These are phyloP conservation scores for Teratosphaeria gauchensis DNA, from an alignment of 2,329 filamentous ascomycete species.

Conservation along the genomic window DNA sequence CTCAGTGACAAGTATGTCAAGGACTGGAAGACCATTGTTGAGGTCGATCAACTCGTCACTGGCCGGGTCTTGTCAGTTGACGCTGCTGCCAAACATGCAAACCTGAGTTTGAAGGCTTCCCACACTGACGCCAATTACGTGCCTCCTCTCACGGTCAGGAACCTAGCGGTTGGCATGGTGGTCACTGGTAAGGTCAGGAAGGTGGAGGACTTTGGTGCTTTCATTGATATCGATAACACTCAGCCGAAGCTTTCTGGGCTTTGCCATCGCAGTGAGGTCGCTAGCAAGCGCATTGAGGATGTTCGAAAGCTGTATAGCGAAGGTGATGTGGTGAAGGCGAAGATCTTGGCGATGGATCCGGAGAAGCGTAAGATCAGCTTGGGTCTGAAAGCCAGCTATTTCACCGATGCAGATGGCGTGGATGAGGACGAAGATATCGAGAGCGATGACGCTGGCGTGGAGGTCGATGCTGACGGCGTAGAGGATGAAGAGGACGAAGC, in stretches of 20 bases:
- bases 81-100: slow-evolving; percentile 57
- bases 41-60: slow-evolving; percentile 81
- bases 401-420: slow-evolving; percentile 51
- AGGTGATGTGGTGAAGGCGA: slow-evolving; percentile 88
- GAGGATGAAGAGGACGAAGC: slow-evolving; percentile 30
- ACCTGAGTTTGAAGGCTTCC: slow-evolving; percentile 80
- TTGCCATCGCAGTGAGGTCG: slow-evolving; percentile 87
- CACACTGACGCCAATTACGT: slow-evolving; percentile 71
- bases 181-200: slow-evolving; percentile 87
- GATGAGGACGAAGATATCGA: slow-evolving; percentile 31
- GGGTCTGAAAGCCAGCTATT: slow-evolving; percentile 86
- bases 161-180: slow-evolving; percentile 68
- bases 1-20: slow-evolving; percentile 87
- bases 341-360: slow-evolving; percentile 67
- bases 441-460: slow-evolving; percentile 16
- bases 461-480: slow-evolving; percentile 23
- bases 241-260: slow-evolving; percentile 75
- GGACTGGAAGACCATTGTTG: slow-evolving; percentile 86
- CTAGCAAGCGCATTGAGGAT: slow-evolving; percentile 70
- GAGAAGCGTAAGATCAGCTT: slow-evolving; percentile 75
- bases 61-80: slow-evolving; percentile 73
- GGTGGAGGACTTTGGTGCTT: slow-evolving; percentile 90
- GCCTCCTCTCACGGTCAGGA: slow-evolving; percentile 61
- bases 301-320: slow-evolving; percentile 83
- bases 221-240: slow-evolving; percentile 81